These are phyloP conservation scores for Xylaria venustula DNA, from an alignment of 495 filamentous ascomycete genomes.

Conservation along the genomic window DNA sequence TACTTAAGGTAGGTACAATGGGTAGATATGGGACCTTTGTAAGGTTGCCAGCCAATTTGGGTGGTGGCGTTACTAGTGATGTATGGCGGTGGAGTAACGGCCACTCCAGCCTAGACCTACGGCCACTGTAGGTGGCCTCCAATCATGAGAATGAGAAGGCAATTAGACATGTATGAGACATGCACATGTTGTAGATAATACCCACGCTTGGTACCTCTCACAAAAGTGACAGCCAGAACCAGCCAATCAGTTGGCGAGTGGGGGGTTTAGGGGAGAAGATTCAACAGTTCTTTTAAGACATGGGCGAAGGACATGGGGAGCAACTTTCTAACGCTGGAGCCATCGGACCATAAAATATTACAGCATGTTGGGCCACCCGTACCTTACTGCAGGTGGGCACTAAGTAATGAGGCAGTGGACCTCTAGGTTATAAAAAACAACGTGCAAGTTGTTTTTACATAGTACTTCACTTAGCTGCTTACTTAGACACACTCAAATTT, in stretches of 20 bases:
- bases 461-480: too few species aligned
- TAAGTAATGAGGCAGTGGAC: too few species aligned
- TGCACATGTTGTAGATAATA: neutral
- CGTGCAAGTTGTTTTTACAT: too few species aligned
- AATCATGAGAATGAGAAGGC: neutral
- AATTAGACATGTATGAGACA: neutral
- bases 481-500: too few species aligned
- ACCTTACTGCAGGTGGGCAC: neutral
- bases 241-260: neutral
- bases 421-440: too few species aligned
- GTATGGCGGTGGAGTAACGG: too few species aligned
- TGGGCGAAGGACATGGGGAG: neutral
- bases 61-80: too few species aligned
- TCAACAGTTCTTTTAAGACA: constrained; percentile 2
- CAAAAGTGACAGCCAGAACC: neutral
- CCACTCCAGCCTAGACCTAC: too few species aligned
- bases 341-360: neutral
- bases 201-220: neutral
- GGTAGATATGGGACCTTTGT: too few species aligned
- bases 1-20: too few species aligned
- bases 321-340: neutral
- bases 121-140: too few species aligned
- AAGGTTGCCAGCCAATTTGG: too few species aligned
- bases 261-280: neutral
- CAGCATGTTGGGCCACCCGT: neutral